These are phyloP conservation scores for Boletus rubescentipes DNA, from an alignment of 768 basidiomycete species.

Conservation along the genomic window DNA sequence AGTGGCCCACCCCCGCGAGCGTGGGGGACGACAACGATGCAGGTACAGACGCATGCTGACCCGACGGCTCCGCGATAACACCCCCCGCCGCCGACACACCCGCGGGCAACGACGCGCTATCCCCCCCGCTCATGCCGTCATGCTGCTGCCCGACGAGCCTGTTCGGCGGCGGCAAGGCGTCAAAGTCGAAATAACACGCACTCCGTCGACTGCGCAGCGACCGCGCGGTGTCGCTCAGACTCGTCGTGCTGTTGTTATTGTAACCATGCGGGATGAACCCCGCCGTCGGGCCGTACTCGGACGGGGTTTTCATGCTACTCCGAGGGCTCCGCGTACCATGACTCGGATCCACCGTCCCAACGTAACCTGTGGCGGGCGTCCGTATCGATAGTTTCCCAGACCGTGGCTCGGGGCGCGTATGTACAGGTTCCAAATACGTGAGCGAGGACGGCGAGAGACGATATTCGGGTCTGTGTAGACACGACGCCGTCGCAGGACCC, in stretches of 20 bases:
- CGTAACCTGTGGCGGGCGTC: background rate
- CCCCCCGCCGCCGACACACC: too few species aligned
- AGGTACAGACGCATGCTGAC: background rate
- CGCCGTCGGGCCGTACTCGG: conserved; percentile 28
- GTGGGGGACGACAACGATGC: background rate
- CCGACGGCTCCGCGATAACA: background rate
- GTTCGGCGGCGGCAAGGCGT: conserved; percentile 18
- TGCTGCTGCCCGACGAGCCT: background rate
- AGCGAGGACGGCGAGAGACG: conserved; percentile 19
- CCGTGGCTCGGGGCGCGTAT: conserved; percentile 12
- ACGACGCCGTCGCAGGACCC: conserved; percentile 44
- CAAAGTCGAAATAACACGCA: conserved; percentile 29
- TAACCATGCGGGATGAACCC: conserved; percentile 28
- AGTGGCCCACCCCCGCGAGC: conserved; percentile 2
- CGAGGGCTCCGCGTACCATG: conserved; percentile 2
- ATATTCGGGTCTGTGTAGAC: conserved; percentile 32
- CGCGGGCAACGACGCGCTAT: background rate
- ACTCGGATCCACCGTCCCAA: background rate
- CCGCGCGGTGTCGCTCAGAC: conserved; percentile 4
- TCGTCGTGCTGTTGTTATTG: conserved; percentile 4
- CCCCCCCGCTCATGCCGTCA: background rate
- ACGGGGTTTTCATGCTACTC: background rate
- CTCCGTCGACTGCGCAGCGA: conserved; percentile 19
- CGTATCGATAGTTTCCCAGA: background rate
- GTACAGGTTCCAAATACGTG: conserved; percentile 16